A percentile compares a stretch with the other conserved stretches of the same genome.
Evolutionary conservation across 116 monocot genomes (phyloP).

Genomic region (Trichopus zeylanicus): DNA sequence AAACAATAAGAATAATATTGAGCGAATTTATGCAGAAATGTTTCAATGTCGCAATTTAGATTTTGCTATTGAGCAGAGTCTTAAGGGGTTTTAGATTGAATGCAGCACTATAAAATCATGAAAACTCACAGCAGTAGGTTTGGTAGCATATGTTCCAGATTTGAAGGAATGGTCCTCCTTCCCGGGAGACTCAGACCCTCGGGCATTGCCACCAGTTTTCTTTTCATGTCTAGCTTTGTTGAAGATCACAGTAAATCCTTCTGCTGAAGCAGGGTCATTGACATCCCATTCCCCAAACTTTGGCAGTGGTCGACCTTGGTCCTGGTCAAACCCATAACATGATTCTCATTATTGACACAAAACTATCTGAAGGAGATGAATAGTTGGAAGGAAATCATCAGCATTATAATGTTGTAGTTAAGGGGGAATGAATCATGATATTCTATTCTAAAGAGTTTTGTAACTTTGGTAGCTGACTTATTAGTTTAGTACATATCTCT

Average conservation of each 20-base stretch:
- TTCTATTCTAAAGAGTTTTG: too few relatives aligned
- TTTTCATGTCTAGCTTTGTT: conserved; percentile 75
- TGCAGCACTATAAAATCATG: not conserved
- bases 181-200: conserved; percentile 41
- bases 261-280: conserved; percentile 55
- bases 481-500: too few relatives aligned
- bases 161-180: conserved; percentile 35
- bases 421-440: too few relatives aligned
- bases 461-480: too few relatives aligned
- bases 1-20: not conserved
- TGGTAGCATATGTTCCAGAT: conserved; percentile 29
- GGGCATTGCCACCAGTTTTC: conserved; percentile 43
- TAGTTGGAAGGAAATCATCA: not conserved
- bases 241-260: conserved; percentile 67
- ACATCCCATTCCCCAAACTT: conserved; percentile 75
- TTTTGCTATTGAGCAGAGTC: not conserved
- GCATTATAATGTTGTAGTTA: not conserved
- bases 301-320: conserved; percentile 39
- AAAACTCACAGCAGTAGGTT: conserved; percentile 33
- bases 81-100: not conserved
- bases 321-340: conserved; percentile 13
- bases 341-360: not conserved
- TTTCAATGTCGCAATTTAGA: conserved; percentile 1
- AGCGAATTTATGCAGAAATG: not conserved
- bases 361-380: not conserved